These are phyloP conservation scores for Dalbergia cochinchinensis DNA, from an alignment of 306 rosid species.

Conservation along the genomic window DNA sequence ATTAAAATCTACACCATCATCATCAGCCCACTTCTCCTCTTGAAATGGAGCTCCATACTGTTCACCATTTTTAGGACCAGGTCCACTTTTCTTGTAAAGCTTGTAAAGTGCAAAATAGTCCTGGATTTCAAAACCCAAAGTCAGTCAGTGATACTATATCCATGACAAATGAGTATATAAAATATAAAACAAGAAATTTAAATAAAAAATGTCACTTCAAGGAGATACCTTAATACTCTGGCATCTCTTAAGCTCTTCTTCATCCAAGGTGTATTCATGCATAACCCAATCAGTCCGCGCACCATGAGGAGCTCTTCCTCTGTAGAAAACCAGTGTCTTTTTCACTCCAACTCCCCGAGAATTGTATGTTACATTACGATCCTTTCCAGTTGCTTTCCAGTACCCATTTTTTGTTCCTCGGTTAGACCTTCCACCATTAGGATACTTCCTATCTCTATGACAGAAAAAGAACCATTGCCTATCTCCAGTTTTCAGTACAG, in stretches of 20 bases:
- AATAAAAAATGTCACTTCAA: conserved; percentile 20
- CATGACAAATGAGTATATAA: neutral
- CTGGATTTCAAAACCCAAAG: conserved; percentile 53
- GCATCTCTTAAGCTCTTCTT: conserved; percentile 88
- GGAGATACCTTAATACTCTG: conserved; percentile 68
- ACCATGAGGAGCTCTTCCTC: conserved; percentile 86
- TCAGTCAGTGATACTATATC: conserved; percentile 23
- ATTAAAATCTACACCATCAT: conserved; percentile 58
- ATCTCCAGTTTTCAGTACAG: conserved; percentile 80
- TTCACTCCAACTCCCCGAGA: conserved; percentile 82
- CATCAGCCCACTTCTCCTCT: conserved; percentile 88
- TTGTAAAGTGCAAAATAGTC: conserved; percentile 88
- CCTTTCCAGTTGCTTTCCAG: conserved; percentile 96
- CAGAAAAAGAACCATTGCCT: conserved; percentile 94
- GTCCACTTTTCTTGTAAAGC: conserved; percentile 91
- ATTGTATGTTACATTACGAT: conserved; percentile 69
- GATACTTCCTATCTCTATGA: conserved; percentile 92
- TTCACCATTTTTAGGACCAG: conserved; percentile 98
- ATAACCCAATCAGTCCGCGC: conserved; percentile 97
- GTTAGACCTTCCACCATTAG: conserved; percentile 84
- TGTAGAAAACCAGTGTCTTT: conserved; percentile 86
- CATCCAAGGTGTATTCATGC: conserved; percentile 93
- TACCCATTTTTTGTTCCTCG: conserved; percentile 88
- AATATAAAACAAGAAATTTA: neutral
- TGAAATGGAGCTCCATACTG: conserved; percentile 94